Evolutionary conservation across 352 stramenopile genomes (phyloP), one percentile per base, ranked within the genome.

Genomic region (Phytopythium cucurbitacearum): DNA sequence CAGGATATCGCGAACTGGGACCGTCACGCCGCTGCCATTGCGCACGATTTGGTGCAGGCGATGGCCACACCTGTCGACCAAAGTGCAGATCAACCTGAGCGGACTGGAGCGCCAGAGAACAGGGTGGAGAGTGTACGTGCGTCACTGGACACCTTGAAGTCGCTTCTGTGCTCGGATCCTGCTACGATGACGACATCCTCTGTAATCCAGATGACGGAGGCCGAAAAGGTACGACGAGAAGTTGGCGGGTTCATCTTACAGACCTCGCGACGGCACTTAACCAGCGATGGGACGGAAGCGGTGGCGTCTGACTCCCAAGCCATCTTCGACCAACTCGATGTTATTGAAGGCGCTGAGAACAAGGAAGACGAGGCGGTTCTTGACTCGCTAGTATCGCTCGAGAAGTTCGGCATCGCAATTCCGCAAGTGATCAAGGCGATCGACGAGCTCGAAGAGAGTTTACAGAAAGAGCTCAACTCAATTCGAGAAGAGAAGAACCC

Each of bases 401-500:
- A 74, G 42, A 75, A 72, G 35, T 79, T 84, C 51, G 73, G 71
- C 10, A 53, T 58, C 33, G 71, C 64, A 4, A 53, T 83, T 7
- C 71, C 72, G 0, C 68, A 80, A 55, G 58, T 85, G 9, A 36
- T 70, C 3, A 54, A 48, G 36, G 56, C 64, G 3, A 45, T 85
- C 15, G 68, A 76, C 32, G 64, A 72, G 1, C 48, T 87, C 7
- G 73, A 88, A 15, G 32, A 36, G 0, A 72, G 71, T 13, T 85
- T 89, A 10, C 62, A 64, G 33, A 35, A 33, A 3, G 70, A 89
- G 49, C 13, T 87, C 5, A 43, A 59, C 16, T 53, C 67, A 21
- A 16, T 81, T 13, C 58, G 63, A 13, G 70, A 89, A 36, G 74
- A 88, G 53, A 67, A 86, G 48, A 88, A 86, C 21, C 74, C 74